phyloP scores from a whole-genome alignment of 192 early-diverging fungal species.

The Backusella psychrophila region DNA sequence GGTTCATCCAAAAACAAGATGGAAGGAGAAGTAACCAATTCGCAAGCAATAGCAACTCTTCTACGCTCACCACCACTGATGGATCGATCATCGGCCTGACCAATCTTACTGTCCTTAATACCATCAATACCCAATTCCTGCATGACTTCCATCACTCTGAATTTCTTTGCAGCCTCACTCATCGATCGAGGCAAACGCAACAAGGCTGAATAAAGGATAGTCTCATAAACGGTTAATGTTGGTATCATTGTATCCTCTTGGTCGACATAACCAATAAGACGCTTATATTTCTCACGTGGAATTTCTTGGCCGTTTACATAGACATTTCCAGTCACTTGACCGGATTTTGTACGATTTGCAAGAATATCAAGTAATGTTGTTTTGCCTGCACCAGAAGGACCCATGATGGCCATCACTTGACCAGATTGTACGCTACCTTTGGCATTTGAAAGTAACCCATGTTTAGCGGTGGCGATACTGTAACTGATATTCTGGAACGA shows the following conservation, averaged over 20 bases:
- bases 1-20: slow-evolving; percentile 90
- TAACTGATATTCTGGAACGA: slow-evolving; percentile 67
- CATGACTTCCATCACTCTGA: slow-evolving; percentile 77
- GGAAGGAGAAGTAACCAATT: slow-evolving; percentile 88
- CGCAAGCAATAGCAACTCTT: slow-evolving; percentile 91
- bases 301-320: slow-evolving; percentile 74
- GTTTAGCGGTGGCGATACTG: slow-evolving; percentile 40
- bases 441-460: slow-evolving; percentile 61
- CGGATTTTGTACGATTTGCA: slow-evolving; percentile 69
- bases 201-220: slow-evolving; percentile 84
- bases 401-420: slow-evolving; percentile 91
- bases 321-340: slow-evolving; percentile 69
- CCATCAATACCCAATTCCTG: slow-evolving; percentile 80
- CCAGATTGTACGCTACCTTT: slow-evolving; percentile 79
- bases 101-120: slow-evolving; percentile 82
- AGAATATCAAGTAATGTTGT: slow-evolving; percentile 91
- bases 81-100: slow-evolving; percentile 67
- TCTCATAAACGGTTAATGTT: slow-evolving; percentile 72
- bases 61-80: slow-evolving; percentile 93
- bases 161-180: slow-evolving; percentile 65
- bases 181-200: slow-evolving; percentile 75
- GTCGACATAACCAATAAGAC: slow-evolving; percentile 71
- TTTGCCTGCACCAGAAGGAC: slow-evolving; percentile 91
- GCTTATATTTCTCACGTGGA: slow-evolving; percentile 65
- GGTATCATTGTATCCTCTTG: slow-evolving; percentile 56